phyloP scores from a whole-genome alignment of 2,329 filamentous ascomycete genomes.

The Nannizzia gypsea region DNA sequence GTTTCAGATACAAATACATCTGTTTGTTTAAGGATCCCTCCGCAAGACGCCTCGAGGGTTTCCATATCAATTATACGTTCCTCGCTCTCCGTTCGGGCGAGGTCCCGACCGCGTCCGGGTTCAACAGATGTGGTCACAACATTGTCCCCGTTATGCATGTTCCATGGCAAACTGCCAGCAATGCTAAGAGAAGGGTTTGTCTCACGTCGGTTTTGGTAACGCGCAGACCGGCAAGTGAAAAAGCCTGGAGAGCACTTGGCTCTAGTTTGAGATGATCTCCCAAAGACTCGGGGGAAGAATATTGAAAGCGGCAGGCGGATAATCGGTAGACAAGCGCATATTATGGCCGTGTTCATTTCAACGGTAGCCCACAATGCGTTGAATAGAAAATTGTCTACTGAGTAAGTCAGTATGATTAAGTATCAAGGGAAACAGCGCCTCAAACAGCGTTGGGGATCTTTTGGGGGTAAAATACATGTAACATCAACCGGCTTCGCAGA shows the following conservation, averaged over 20 bases:
- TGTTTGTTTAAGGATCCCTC: slow-evolving; percentile 8
- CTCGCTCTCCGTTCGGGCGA: slow-evolving; percentile 8
- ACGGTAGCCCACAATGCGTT: slow-evolving; percentile 22
- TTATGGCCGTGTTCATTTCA: slow-evolving; percentile 27
- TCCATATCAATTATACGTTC: slow-evolving; percentile 8
- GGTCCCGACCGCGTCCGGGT: neutral
- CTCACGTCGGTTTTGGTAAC: neutral
- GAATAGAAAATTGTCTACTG: slow-evolving; percentile 4
- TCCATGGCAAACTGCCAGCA: slow-evolving; percentile 2
- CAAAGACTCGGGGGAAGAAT: slow-evolving; percentile 7
- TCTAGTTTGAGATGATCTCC: neutral
- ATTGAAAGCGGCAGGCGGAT: slow-evolving; percentile 10
- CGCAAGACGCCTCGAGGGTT: neutral
- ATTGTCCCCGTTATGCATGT: slow-evolving; percentile 6
- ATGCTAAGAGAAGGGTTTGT: neutral
- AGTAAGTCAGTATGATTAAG: neutral
- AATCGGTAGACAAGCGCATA: slow-evolving; percentile 27
- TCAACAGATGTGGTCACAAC: slow-evolving; percentile 8
- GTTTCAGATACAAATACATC: slow-evolving; percentile 9
- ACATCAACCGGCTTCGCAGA: slow-evolving; percentile 3
- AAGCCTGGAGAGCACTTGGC: neutral
- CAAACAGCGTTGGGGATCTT: neutral
- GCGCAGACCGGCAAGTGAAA: neutral
- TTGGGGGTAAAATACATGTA: slow-evolving; percentile 8
- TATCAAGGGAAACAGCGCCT: neutral